A percentile compares a stretch with the other conserved stretches of the same genome.
Evolutionary conservation across 495 filamentous ascomycete genomes (phyloP).

Genomic region (Hypoxylon lienhwacheense): DNA sequence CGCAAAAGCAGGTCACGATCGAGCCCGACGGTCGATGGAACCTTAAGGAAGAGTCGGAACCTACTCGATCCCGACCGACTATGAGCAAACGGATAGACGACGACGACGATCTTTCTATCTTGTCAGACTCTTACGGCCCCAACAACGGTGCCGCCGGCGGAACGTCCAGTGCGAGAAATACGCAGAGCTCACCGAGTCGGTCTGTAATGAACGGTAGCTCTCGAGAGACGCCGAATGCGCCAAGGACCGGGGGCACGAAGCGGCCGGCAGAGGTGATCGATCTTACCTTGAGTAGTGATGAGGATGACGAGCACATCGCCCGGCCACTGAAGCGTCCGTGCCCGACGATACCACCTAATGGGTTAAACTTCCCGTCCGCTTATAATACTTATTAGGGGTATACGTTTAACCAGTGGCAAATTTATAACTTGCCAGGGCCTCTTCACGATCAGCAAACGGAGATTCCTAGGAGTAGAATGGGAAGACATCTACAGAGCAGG

Average conservation of each 20-base stretch:
- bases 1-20: conserved; percentile 82
- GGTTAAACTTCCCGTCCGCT: conserved; percentile 1
- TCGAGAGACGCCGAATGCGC: conserved; percentile 42
- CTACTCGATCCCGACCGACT: conserved; percentile 37
- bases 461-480: too few relatives aligned
- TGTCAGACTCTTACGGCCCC: conserved; percentile 27
- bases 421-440: background rate
- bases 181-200: conserved; percentile 16
- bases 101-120: conserved; percentile 69
- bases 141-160: conserved; percentile 19
- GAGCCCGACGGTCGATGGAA: conserved; percentile 85
- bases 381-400: conserved; percentile 10
- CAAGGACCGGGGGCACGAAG: conserved; percentile 57
- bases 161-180: background rate
- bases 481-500: too few relatives aligned
- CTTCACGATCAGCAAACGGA: background rate
- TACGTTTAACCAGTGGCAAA: background rate
- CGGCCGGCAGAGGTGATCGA: conserved; percentile 73
- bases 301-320: conserved; percentile 64
- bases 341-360: conserved; percentile 11
- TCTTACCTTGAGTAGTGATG: conserved; percentile 73
- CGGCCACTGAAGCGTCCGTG: conserved; percentile 61
- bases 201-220: conserved; percentile 26
- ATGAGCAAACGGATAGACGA: conserved; percentile 52
- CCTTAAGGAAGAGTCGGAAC: conserved; percentile 31